These are phyloP conservation scores for Articulospora tetracladia DNA, from an alignment of 495 filamentous ascomycete species.

Conservation along the genomic window DNA sequence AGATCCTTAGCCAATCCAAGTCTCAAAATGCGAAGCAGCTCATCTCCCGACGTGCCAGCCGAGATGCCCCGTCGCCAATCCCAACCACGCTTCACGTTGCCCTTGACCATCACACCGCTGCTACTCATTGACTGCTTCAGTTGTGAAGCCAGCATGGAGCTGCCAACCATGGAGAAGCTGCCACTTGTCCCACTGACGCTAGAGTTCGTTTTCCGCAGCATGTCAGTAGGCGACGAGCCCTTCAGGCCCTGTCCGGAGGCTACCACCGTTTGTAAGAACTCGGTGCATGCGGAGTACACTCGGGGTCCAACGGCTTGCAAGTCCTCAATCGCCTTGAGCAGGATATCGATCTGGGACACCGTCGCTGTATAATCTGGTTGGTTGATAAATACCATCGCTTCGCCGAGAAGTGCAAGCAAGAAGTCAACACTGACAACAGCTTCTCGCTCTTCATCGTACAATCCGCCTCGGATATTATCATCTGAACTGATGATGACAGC, in stretches of 20 bases:
- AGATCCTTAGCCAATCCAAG: constrained; percentile 69
- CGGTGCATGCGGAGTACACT: constrained; percentile 66
- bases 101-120: constrained; percentile 53
- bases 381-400: constrained; percentile 63
- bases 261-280: constrained; percentile 59
- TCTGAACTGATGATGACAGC: constrained; percentile 78
- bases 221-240: constrained; percentile 53
- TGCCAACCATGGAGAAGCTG: constrained; percentile 67
- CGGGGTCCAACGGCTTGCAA: constrained; percentile 68
- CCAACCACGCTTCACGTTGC: constrained; percentile 63
- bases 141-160: constrained; percentile 64
- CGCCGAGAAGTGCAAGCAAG: constrained; percentile 76
- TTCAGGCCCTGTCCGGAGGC: constrained; percentile 41
- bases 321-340: constrained; percentile 80
- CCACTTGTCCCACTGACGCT: constrained; percentile 45
- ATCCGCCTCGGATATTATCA: constrained; percentile 83
- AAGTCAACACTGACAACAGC: constrained; percentile 83
- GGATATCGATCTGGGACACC: constrained; percentile 64
- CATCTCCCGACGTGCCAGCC: constrained; percentile 53
- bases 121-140: constrained; percentile 51
- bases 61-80: constrained; percentile 73
- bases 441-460: constrained; percentile 74
- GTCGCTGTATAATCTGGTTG: constrained; percentile 47
- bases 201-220: constrained; percentile 66
- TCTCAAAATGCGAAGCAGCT: constrained; percentile 68